Evolutionary conservation across 2,329 filamentous ascomycete species (phyloP), one percentile per base, ranked within the genome.

Genomic region (Ceratocystis destructans): DNA sequence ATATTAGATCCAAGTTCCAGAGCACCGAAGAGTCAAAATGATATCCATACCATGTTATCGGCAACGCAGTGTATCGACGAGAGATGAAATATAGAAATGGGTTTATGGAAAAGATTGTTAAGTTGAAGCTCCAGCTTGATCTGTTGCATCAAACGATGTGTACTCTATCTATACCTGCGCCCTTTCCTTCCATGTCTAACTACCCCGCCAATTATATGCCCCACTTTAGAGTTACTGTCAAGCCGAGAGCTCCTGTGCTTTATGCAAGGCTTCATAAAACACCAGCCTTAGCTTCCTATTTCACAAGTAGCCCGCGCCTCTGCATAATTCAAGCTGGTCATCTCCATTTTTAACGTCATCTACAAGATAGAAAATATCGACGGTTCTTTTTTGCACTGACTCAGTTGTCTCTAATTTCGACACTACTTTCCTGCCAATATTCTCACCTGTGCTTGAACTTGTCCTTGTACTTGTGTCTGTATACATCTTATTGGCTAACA

Each of bases 141-240:
- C 25, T 46, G 41, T 62, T 25, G 20, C 48, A 28, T 53, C 22
- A 25, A 12, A 53, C 48, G 20, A 53, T 53, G 25, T 46, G 25
- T 48, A 46, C 25, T 31, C 20, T 48, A 17, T n/a, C 20, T 48
- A 17, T n/a, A 12, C 8, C 31, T 22, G 61, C 61, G 46, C 17
- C 4, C 65, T 66, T 55, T 25, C 45, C 59, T 2, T 44, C 6
- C 1, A 25, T 53, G 48, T 25, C 6, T 28, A 31, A 46, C 61
- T 63, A 63, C 61, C 61, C 61, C 61, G 61, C 61, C 37, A 22
- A 46, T n/a, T 15, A 12, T 8, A 12, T 33, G 44, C 61, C 31
- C 61, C 61, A 50, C 61, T 63, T 63, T 63, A 63, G 7, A 28
- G 61, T 63, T 63, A 63, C 61, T 20, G 55, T 59, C 15, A 59